Base-by-base conservation (phyloP, 108 stramenopile genomes). In the Conticribra weissflogii region DNA sequence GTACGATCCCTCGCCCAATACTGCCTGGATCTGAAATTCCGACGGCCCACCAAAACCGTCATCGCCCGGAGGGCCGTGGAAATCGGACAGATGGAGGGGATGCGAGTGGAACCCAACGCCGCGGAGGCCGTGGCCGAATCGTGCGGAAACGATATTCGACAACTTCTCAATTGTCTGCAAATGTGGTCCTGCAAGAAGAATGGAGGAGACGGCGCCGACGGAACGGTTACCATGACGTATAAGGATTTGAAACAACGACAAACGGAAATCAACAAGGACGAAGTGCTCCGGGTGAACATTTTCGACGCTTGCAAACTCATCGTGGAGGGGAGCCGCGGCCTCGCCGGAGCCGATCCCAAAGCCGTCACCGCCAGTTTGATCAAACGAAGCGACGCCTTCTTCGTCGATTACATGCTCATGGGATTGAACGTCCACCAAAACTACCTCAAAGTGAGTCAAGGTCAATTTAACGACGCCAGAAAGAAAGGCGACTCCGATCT, bases 81-180 rank as follows among this genome's bases (percentile, higher is more conserved):
- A 29, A 88, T 98, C 72, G 96, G 89, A 30, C 64, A 77, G 52
- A 52, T 53, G 46, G 96, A 97, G 71, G 96, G 96, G 25, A 70
- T 98, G 82, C 34, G 47, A 12, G 85, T 94, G 16, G 88, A 91
- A 53, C 84, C 76, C 56, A 97, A 98, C 66, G 97, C 98, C 4
- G 95, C 97, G 0, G 96, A 98, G 81, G 91, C 93, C 32, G 87
- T 98, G 67, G 94, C 88, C 15, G 97, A 97, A 78, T 92, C 93
- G 19, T 92, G 90, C 67, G 97, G 97, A 5, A 97, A 97, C 67
- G 98, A 99, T 71, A 93, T 99, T 32, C 87, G 98, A 7, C 96
- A 96, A 84, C 92, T 90, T 3, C 41, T 99, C 70, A 93, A 97
- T 75, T 83, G 87, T 46, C 67, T 99, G 60, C 97, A 99, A 85